Base-by-base conservation (phyloP, 352 stramenopile genomes). In the Peronospora destructor region DNA sequence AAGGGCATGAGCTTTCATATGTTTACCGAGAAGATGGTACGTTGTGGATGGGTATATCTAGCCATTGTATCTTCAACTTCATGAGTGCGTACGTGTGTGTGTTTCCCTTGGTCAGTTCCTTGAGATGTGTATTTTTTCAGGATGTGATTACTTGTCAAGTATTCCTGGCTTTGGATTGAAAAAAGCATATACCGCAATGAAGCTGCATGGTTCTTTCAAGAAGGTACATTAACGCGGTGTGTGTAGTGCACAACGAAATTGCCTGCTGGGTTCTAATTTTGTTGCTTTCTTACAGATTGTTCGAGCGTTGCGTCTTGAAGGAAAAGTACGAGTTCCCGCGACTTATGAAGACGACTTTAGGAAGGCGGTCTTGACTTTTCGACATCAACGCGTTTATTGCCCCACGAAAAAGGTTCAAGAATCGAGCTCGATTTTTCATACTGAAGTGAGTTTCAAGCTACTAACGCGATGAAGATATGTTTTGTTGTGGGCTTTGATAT, bases 121-220 rank as follows among this genome's bases (percentile, higher is more conserved):
- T 2, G 78, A 92, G 30, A 92, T 96, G 85, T 96, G 87, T 53
- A 93, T 96, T 29, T 79, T 96, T 50, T 91, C 82, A 14, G 87
- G 87, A 2, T 96, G 87, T 61, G 87, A 96, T 56, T 96, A 96
- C 39, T 54, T 94, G 2, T 41, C 78, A 13, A 90, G 74, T 34
- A 74, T 96, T 19, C 61, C 78, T 32, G 80, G 84, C 1, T 75
- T 96, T 49, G 87, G 87, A 0, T 57, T 96, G 25, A 91, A 91
- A 49, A 90, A 80, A 45, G 73, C 82, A 14, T 85, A 92, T 54
- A 50, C 45, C 6, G 61, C 81, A 9, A 64, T 92, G 14, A 87
- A 87, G 36, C 75, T 86, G 46, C 78, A 92, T 40, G 79, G 82
- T 6, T 77, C 68, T 8, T 73, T 73, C 35, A 56, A 41, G 9